Conservation (phyloP, 306 rosid genomes). For the Inga laurina region DNA sequence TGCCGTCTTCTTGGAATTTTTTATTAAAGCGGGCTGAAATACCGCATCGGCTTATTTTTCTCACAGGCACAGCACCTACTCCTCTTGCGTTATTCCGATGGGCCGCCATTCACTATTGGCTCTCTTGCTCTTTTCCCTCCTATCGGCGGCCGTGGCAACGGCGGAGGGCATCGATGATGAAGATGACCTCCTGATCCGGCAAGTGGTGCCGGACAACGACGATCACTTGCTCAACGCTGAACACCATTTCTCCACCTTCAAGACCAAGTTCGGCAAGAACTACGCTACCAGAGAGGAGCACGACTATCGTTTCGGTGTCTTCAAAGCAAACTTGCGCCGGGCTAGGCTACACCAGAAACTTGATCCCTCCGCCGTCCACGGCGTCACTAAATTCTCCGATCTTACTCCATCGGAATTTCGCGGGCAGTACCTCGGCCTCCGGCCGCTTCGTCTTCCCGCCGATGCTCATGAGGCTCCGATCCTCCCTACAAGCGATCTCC, state of each 20-base stretch:
- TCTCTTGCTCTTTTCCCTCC: constrained; percentile 33
- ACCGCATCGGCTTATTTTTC: background rate
- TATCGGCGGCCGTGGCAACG: constrained; percentile 39
- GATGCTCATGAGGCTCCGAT: constrained; percentile 78
- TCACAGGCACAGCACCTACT: background rate
- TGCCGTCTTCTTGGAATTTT: background rate
- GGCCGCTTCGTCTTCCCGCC: constrained; percentile 64
- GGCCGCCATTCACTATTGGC: constrained; percentile 26
- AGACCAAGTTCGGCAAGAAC: constrained; percentile 57
- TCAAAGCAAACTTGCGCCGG: constrained; percentile 68
- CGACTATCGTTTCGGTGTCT: constrained; percentile 72
- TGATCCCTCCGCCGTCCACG: constrained; percentile 86
- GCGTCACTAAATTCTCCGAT: constrained; percentile 87
- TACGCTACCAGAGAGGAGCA: constrained; percentile 73
- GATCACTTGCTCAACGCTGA: constrained; percentile 64
- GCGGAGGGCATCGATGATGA: constrained; percentile 1
- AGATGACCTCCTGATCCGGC: constrained; percentile 63
- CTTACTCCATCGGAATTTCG: constrained; percentile 78
- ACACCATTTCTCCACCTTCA: constrained; percentile 74
- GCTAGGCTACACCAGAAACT: constrained; percentile 76
- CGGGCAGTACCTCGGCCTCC: constrained; percentile 69
- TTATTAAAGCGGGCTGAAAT: background rate
- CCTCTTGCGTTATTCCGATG: constrained; percentile 34
- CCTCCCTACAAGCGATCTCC: constrained; percentile 78
- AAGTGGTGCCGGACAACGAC: constrained; percentile 61